Evolutionary conservation across 1,284 basidiomycete species (phyloP).

Genomic region (Inonotus obliquus): DNA sequence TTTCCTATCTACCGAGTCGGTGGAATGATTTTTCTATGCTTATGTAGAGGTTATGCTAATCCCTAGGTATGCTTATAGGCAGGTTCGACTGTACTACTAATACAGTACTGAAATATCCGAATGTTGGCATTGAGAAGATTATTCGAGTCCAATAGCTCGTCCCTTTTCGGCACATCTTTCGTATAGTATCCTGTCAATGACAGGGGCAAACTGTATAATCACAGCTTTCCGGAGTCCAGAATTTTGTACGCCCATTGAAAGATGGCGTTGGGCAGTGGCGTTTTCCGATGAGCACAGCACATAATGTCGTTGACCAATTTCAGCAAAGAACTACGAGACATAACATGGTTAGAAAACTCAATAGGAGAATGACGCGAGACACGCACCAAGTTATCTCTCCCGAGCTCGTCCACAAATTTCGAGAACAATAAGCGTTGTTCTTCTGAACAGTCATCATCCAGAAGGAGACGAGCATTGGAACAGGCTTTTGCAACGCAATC

Average conservation of each 20-base stretch:
- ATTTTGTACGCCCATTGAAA: not conserved
- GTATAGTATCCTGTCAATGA: not conserved
- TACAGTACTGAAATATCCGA: not conserved
- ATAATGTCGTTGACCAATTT: not conserved
- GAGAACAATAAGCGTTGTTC: slow-evolving; percentile 1
- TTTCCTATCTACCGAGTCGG: no score
- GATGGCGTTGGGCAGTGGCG: not conserved
- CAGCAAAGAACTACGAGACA: slow-evolving; percentile 6
- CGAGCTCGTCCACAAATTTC: slow-evolving; percentile 5
- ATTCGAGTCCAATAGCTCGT: not conserved
- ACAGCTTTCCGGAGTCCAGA: slow-evolving; percentile 2
- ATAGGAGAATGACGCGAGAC: not conserved
- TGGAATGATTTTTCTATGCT: no score
- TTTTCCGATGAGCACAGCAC: slow-evolving; percentile 8
- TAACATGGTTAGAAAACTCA: not conserved
- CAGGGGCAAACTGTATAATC: not conserved
- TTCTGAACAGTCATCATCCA: not conserved
- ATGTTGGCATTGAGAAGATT: not conserved
- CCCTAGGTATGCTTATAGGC: no score
- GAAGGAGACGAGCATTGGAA: slow-evolving; percentile 8
- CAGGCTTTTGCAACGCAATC: not conserved
- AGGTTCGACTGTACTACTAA: not conserved
- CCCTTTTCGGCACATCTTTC: not conserved
- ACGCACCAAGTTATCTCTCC: slow-evolving; percentile 6
- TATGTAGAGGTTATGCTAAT: no score